These are phyloP conservation scores for Xenoacremonium recifei DNA, from an alignment of 2,329 filamentous ascomycete species.

Conservation along the genomic window DNA sequence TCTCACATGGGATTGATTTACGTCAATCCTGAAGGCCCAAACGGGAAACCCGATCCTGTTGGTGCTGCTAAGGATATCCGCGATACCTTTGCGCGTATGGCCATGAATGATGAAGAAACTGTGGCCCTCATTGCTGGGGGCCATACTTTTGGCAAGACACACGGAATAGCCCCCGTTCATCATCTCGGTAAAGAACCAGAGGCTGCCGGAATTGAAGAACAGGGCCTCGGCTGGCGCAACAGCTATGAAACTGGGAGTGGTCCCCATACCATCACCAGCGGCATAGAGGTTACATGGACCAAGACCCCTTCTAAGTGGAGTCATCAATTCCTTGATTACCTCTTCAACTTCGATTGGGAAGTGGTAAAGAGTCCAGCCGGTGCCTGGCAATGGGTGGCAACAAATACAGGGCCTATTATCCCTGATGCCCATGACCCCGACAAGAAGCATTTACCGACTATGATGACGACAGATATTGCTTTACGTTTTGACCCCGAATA, in stretches of 20 bases:
- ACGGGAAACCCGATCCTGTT: conserved; percentile 67
- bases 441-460: conserved; percentile 70
- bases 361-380: conserved; percentile 72
- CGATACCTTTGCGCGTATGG: conserved; percentile 73
- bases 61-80: conserved; percentile 71
- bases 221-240: conserved; percentile 75
- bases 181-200: conserved; percentile 68
- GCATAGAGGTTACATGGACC: conserved; percentile 79
- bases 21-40: conserved; percentile 76
- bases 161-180: conserved; percentile 46
- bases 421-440: conserved; percentile 66
- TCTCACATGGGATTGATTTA: conserved; percentile 74
- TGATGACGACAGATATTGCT: conserved; percentile 73
- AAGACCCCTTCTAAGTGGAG: conserved; percentile 65
- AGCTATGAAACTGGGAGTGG: conserved; percentile 65
- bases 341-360: conserved; percentile 80
- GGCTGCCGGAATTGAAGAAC: conserved; percentile 60
- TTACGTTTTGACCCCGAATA: conserved; percentile 70
- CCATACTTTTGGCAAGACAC: conserved; percentile 80
- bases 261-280: conserved; percentile 69
- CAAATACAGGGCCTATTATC: conserved; percentile 63
- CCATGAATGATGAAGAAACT: conserved; percentile 80
- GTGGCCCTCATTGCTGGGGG: conserved; percentile 75
- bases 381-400: conserved; percentile 75
- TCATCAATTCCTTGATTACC: conserved; percentile 71